These are phyloP conservation scores for Ceratobasidium sp. DNA, from an alignment of 1,284 basidiomycete species.

Conservation along the genomic window DNA sequence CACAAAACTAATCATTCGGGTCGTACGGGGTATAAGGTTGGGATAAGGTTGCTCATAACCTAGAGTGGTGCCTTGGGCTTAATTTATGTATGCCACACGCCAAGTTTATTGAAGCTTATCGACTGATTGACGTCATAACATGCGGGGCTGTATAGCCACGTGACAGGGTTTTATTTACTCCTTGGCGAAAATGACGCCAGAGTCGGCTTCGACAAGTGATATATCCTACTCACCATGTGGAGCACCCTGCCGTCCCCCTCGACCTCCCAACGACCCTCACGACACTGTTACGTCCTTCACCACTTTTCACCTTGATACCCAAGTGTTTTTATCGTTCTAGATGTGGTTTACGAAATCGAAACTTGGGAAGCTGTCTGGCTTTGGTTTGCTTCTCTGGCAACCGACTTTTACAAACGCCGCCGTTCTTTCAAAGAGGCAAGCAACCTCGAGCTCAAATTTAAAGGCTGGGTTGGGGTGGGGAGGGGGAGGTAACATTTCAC, in stretches of 20 bases:
- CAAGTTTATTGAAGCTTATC: background rate
- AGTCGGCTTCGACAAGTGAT: background rate
- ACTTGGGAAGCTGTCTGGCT: background rate
- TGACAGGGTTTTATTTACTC: background rate
- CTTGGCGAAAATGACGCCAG: slow-evolving; percentile 15
- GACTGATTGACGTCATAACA: background rate
- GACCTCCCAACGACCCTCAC: background rate
- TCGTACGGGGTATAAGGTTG: too few species aligned
- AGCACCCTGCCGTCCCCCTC: background rate
- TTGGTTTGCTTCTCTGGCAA: background rate
- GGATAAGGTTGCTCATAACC: too few species aligned
- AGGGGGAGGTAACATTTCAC: slow-evolving; percentile 26
- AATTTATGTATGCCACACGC: too few species aligned
- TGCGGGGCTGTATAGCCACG: background rate
- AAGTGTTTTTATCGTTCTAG: background rate
- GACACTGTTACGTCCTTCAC: background rate
- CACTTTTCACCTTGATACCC: too few species aligned
- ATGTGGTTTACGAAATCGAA: background rate
- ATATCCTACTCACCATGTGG: background rate
- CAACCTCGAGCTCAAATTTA: background rate
- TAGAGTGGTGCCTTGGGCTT: too few species aligned
- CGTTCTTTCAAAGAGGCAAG: background rate
- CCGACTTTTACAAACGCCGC: background rate
- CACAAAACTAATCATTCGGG: background rate
- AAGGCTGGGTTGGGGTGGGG: slow-evolving; percentile 25